Evolutionary conservation across 768 basidiomycete species (phyloP), one percentile per base, ranked within the genome.

Genomic region (Leccinum imitatum): DNA sequence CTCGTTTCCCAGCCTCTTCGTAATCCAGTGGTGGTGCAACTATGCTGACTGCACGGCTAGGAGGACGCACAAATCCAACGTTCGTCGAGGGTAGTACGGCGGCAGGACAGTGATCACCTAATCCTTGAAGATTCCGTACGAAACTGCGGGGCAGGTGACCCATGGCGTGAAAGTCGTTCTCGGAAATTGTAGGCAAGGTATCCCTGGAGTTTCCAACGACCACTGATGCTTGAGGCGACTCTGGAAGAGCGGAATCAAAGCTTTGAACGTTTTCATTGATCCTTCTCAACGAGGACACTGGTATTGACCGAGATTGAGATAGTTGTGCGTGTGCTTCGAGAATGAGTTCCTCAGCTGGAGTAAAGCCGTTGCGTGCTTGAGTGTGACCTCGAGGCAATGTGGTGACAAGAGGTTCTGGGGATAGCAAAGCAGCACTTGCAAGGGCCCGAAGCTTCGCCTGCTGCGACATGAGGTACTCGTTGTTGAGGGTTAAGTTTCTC

Each of bases 291-390:
- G 56, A 58, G 14, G 63, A 31, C 5, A 54, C 33, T 10, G 60
- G 54, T 19, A 57, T 21, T 5, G 63, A 46, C 25, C 57, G 41
- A 10, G 62, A 19, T 33, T 52, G 60, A 7, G 67, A 27, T 35
- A 60, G n/a, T 19, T 57, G 60, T 7, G 59, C 48, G 76, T 72
- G 86, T 61, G 72, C 84, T 57, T 80, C 86, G 68, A 90, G 80
- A 53, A 90, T 84, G 61, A 83, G 81, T 70, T 87, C 84, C 68
- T 90, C 89, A 0, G 87, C 78, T 2, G 86, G 77, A 0, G 89
- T 90, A 63, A 85, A 90, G 2, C 88, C 88, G 1, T 82, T 78
- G 31, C 74, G 72, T 6, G 79, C 76, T 44, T 78, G 78, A 15
- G 70, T 52, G 48, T 75, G 73, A 8, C 65, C 63, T 14, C 72